Conservation (phyloP, 2,329 filamentous ascomycete genomes). For the Sarocladiaceae sp. region DNA sequence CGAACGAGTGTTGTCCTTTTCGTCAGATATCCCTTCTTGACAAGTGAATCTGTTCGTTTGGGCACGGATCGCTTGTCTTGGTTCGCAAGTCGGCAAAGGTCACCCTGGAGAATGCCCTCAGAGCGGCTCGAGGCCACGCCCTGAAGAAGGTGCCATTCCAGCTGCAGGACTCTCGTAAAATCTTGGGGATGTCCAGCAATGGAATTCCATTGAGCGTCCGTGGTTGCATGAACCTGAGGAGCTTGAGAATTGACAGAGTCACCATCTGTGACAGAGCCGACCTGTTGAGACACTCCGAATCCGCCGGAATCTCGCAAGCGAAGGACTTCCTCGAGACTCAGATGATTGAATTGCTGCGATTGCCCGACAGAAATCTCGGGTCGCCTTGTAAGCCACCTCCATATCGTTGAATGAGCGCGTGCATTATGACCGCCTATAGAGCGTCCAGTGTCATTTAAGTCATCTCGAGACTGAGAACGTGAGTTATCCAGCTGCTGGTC, state of each 20-base stretch:
- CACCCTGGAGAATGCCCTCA: constrained; percentile 56
- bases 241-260: background rate
- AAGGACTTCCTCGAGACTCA: constrained; percentile 34
- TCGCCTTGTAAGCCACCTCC: constrained; percentile 30
- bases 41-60: constrained; percentile 54
- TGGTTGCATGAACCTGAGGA: constrained; percentile 41
- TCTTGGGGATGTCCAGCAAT: constrained; percentile 57
- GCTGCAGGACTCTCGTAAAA: constrained; percentile 51
- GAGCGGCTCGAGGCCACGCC: constrained; percentile 52
- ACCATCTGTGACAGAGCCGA: background rate
- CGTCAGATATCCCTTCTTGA: constrained; percentile 57
- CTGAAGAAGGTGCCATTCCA: constrained; percentile 55
- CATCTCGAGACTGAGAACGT: constrained; percentile 11
- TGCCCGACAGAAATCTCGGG: constrained; percentile 31
- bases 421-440: constrained; percentile 11
- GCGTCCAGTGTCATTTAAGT: too few relatives aligned
- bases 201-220: constrained; percentile 55
- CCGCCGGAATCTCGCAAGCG: constrained; percentile 11
- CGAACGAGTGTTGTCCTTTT: constrained; percentile 56
- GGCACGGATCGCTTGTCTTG: constrained; percentile 63
- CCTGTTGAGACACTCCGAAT: background rate
- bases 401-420: constrained; percentile 27
- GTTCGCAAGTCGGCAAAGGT: constrained; percentile 51
- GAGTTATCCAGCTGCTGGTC: constrained; percentile 18
- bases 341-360: constrained; percentile 25